Evolutionary conservation across 2,329 filamentous ascomycete genomes (phyloP).

Genomic region (Ustulina deusta): DNA sequence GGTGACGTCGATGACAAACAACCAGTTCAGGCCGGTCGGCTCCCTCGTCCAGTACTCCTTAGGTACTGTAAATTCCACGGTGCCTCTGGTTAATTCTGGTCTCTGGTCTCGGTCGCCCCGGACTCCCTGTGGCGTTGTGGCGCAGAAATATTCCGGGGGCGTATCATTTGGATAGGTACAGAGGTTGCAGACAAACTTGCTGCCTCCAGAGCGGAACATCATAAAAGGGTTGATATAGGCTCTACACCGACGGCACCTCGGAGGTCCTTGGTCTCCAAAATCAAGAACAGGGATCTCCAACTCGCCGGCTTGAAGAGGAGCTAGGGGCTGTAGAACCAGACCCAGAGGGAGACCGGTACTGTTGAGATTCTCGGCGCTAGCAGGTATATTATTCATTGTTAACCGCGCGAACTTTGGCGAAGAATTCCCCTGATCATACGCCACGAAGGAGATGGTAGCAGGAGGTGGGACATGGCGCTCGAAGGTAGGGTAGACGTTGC

Average conservation of each 20-base stretch:
- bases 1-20: constrained; percentile 94
- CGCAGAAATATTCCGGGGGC: constrained; percentile 89
- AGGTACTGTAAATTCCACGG: constrained; percentile 94
- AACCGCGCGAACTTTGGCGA: constrained; percentile 94
- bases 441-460: constrained; percentile 87
- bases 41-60: constrained; percentile 99
- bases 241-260: constrained; percentile 90
- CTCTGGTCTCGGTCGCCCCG: constrained; percentile 89
- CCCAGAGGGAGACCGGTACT: constrained; percentile 88
- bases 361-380: constrained; percentile 80
- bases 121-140: constrained; percentile 86
- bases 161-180: constrained; percentile 98
- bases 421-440: constrained; percentile 95
- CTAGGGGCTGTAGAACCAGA: constrained; percentile 88
- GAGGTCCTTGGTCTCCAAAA: constrained; percentile 91
- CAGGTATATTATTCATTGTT: constrained; percentile 92
- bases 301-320: constrained; percentile 85
- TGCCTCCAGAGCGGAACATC: constrained; percentile 93
- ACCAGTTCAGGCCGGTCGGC: constrained; percentile 85
- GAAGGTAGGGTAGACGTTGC: constrained; percentile 93
- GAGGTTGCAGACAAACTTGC: constrained; percentile 98
- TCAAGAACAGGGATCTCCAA: constrained; percentile 90
- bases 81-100: constrained; percentile 89
- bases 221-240: constrained; percentile 99
- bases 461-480: constrained; percentile 93